phyloP scores from a whole-genome alignment of 192 early-diverging fungal species.

The Backusella luteola region DNA sequence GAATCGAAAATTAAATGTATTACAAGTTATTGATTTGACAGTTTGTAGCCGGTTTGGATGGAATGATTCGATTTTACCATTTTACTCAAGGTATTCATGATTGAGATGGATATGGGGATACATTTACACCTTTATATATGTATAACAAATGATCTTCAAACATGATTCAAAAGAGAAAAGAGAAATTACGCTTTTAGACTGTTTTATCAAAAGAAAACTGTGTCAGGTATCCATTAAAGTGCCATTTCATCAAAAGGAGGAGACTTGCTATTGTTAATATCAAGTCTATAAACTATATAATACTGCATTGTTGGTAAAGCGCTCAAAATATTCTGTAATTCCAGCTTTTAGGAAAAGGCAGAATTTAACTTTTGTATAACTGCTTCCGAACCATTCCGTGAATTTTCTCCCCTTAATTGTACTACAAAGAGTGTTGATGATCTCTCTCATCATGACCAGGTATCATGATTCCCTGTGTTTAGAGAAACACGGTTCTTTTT shows the following conservation, averaged over 20 bases:
- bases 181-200: not conserved
- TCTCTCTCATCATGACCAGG: not conserved
- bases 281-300: not conserved
- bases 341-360: not conserved
- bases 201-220: not conserved
- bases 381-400: not conserved
- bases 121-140: not conserved
- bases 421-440: not conserved
- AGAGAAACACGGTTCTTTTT: no score
- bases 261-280: not conserved
- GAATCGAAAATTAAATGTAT: no score
- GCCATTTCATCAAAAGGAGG: not conserved
- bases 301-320: not conserved
- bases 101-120: no score
- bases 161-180: no score
- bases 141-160: not conserved
- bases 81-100: no score
- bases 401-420: not conserved
- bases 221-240: not conserved
- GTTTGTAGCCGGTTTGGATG: no score
- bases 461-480: not conserved
- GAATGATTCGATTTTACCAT: no score
- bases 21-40: no score
- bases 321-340: not conserved
- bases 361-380: not conserved